Evolutionary conservation across 352 stramenopile species (phyloP), one percentile per base, ranked within the genome.

Genomic region (Phytophthora sojae): DNA sequence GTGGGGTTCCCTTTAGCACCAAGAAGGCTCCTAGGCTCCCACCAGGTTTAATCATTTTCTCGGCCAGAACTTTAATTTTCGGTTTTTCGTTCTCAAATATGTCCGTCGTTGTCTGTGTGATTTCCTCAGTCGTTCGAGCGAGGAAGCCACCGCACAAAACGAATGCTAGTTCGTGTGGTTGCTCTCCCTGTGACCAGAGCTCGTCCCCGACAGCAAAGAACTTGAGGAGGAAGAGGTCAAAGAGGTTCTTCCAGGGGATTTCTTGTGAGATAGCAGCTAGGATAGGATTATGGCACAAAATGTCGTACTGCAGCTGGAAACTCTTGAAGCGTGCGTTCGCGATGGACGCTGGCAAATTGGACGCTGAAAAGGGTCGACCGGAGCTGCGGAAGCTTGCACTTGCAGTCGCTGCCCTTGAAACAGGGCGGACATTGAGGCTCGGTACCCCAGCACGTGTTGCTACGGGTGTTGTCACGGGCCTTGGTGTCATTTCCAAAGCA

Each of bases 231-330:
- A 86, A 88, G 29, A 88, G 53, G 29, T 90, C 80, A 21, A 90
- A 75, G 14, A 91, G 60, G 42, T 90, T 88, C n/a, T 83, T 83
- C 79, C 80, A 89, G 23, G 83, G 76, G 57, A 90, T 80, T 35
- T 88, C 78, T 9, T 77, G 67, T 6, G 79, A 69, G 8, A 92
- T 77, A 8, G 70, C 73, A 15, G 60, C 67, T 35, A 90, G 65
- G 2, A 90, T 68, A 3, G 73, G 57, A 55, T 90, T 85, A 58
- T 78, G 79, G 56, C 74, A 73, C 25, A 90, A 50, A 14, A 88
- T 71, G 21, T 88, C 80, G 64, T 90, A 67, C 57, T 92, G 79
- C 68, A 88, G 69, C 45, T 83, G 75, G 44, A 89, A 87, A 7
- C 65, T 81, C 61, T 85, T 85, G 61, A 87, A 86, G 4, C 77